Evolutionary conservation across 352 stramenopile genomes (phyloP).

Genomic region (Pelagophyceae sp.): DNA sequence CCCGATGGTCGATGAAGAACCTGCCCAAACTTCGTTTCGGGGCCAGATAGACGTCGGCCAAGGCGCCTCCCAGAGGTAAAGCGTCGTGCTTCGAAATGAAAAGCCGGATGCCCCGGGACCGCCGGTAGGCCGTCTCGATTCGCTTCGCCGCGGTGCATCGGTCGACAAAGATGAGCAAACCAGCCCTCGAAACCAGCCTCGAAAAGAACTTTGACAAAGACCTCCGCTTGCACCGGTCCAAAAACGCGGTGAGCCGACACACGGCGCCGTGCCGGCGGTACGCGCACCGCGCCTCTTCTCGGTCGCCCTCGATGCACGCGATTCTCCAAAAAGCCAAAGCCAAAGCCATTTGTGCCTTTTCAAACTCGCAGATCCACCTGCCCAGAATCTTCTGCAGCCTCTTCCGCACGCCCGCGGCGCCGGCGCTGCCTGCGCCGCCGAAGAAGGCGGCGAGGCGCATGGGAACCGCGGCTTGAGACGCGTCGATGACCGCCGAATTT

Average conservation of each 20-base stretch:
- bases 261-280: not conserved
- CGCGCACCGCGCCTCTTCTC: not conserved
- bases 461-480: too few species aligned
- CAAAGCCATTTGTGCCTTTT: not conserved
- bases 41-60: not conserved
- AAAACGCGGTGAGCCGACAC: not conserved
- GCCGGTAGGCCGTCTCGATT: slow-evolving; percentile 1
- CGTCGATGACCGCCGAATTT: not conserved
- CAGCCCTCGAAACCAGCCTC: not conserved
- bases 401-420: not conserved
- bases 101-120: not conserved
- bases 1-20: not conserved
- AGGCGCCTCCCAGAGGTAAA: not conserved
- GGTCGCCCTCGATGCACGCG: not conserved
- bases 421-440: not conserved
- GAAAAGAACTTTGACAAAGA: not conserved
- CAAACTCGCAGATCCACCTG: slow-evolving; percentile 14
- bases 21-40: not conserved
- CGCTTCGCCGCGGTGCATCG: not conserved
- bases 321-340: slow-evolving; percentile 5
- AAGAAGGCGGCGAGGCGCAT: slow-evolving; percentile 3
- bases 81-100: slow-evolving; percentile 7
- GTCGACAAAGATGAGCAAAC: slow-evolving; percentile 11
- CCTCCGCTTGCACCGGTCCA: not conserved
- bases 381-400: not conserved